Conservation (phyloP, 768 basidiomycete genomes). For the Naganishia onofrii region DNA sequence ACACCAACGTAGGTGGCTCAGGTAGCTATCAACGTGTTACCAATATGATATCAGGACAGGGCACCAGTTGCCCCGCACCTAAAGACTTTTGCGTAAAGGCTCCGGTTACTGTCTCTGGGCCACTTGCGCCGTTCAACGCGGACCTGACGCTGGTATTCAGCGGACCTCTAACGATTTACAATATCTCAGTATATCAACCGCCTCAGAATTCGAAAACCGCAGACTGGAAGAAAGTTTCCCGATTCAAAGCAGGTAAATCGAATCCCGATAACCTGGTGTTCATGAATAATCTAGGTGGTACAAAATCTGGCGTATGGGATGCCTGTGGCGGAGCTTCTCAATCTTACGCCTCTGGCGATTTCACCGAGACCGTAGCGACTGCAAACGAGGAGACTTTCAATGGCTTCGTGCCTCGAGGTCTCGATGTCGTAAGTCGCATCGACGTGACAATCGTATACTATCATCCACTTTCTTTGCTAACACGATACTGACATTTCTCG, state of each 20-base stretch:
- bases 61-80: background rate
- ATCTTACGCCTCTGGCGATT: background rate
- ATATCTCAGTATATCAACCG: background rate
- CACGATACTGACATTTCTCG: no score
- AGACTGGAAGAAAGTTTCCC: background rate
- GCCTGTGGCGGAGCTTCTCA: background rate
- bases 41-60: background rate
- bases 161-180: background rate
- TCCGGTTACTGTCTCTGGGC: background rate
- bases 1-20: background rate
- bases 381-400: background rate
- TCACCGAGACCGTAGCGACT: background rate
- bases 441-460: no score
- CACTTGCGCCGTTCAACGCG: background rate
- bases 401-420: background rate
- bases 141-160: background rate
- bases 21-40: background rate
- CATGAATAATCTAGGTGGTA: slow-evolving; percentile 1
- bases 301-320: background rate
- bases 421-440: background rate
- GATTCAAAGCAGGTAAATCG: background rate
- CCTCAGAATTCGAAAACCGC: background rate
- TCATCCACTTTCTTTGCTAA: no score
- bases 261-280: background rate
- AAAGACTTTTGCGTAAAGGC: background rate